Evolutionary conservation across 768 basidiomycete species (phyloP), one percentile per base, ranked within the genome.

Genomic region (Russula abietina): DNA sequence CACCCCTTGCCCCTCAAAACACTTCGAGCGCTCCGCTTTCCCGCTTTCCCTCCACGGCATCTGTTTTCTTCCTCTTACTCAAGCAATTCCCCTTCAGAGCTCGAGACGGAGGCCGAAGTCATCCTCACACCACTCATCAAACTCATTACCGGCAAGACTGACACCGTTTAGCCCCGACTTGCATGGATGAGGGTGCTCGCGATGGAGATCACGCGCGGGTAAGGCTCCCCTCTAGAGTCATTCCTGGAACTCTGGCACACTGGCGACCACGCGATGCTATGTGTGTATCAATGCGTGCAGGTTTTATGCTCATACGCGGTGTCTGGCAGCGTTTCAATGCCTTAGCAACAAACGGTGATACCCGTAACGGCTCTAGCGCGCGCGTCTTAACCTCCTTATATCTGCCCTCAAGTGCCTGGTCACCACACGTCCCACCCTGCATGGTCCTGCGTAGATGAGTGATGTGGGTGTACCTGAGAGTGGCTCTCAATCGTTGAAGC

Each of bases 21-120:
- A 2, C 78, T 97, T 91, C 0, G 90, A 94, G 46, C 79, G 86
- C 36, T 87, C 91, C 0, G 73, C 85, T 3, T 98, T 98, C 72
- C 91, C 95, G 0, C 79, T 95, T 55, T 90, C 89, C 0, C 81
- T 99, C 4, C 88, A 97, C 58, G 90, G 93, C 64, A 95, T 89
- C 1, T 89, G 92, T 98, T 32, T 88, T 98, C 41, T 98, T 95
- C 75, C 80, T 98, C 45, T 82, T 98, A 8, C 80, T 98, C 60
- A 95, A 96, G 67, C 91, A 94, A 56, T 98, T 97, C 74, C 87
- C 88, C 2, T 75, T 79, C 41, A 88, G n/a, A 96, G 68, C 79
- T 99, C 51, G 78, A 80, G 58, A 87, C 86, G 0, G 93, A 98
- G 73, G 80, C 90, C 0, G 93, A 97, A 17, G 62, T 41, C 36